Evolutionary conservation across 192 early-diverging fungal genomes (phyloP).

Genomic region (Coemansia sp.): DNA sequence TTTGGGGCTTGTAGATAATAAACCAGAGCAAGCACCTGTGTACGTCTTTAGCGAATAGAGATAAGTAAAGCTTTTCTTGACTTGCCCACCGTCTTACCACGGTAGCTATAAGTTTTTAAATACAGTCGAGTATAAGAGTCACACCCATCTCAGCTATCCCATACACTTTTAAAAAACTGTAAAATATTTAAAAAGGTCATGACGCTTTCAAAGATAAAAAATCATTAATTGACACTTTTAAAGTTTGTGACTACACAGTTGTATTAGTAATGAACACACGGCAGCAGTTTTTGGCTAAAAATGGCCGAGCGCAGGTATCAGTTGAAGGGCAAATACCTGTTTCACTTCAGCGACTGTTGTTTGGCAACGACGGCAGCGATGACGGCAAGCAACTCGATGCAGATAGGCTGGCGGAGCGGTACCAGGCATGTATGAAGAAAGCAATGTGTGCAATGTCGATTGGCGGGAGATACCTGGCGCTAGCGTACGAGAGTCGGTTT

Average conservation of each 20-base stretch:
- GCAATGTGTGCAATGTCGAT: conserved; percentile 27
- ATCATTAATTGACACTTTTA: too few species aligned
- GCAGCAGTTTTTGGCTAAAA: conserved; percentile 21
- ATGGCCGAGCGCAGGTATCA: conserved; percentile 10
- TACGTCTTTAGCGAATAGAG: too few species aligned
- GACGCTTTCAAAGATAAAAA: too few species aligned
- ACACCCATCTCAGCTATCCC: too few species aligned
- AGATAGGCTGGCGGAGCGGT: neutral
- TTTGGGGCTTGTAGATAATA: neutral
- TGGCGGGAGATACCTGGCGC: conserved; percentile 20
- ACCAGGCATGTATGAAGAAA: conserved; percentile 1
- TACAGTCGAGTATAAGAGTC: too few species aligned
- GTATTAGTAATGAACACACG: conserved; percentile 1
- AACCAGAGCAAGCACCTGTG: too few species aligned
- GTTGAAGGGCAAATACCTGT: conserved; percentile 20
- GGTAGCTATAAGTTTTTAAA: too few species aligned
- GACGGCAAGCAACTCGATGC: neutral
- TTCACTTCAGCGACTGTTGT: conserved; percentile 26
- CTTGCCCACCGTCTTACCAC: too few species aligned
- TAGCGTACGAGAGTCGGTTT: conserved; percentile 26
- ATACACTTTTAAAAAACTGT: too few species aligned
- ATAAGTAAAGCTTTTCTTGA: too few species aligned
- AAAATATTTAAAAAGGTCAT: too few species aligned
- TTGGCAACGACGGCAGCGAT: conserved; percentile 12
- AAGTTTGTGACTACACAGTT: neutral